Evolutionary conservation across 768 basidiomycete species (phyloP).

Genomic region (Suillus weaverae): DNA sequence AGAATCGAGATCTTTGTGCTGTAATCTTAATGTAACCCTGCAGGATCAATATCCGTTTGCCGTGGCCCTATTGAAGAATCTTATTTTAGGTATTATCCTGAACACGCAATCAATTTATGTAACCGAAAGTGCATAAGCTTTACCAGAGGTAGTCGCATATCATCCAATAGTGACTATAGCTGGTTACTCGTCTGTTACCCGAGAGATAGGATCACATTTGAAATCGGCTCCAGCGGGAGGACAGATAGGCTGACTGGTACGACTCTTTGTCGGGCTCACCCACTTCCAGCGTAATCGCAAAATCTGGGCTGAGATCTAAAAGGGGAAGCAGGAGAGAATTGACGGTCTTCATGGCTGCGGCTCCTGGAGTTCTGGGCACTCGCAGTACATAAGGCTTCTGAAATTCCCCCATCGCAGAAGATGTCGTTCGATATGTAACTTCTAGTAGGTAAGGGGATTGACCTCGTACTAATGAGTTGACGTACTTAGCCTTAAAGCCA

Average conservation of each 20-base stretch:
- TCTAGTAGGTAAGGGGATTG: neutral
- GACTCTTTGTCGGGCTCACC: neutral
- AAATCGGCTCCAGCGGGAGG: neutral
- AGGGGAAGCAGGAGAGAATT: neutral
- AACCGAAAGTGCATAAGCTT: neutral
- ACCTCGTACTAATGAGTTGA: neutral
- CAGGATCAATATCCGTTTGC: neutral
- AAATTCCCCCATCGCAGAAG: neutral
- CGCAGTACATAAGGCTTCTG: neutral
- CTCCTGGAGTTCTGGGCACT: neutral
- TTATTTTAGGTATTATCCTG: neutral
- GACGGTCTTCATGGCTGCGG: neutral
- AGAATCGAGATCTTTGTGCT: neutral
- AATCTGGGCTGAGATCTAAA: slow-evolving; percentile 7
- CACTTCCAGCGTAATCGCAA: neutral
- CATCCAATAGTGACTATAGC: neutral
- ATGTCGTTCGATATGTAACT: slow-evolving; percentile 4
- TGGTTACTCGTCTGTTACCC: neutral
- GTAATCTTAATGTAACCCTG: neutral
- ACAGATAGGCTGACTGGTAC: neutral
- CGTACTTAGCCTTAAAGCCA: neutral
- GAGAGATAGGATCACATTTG: slow-evolving; percentile 3
- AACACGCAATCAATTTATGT: slow-evolving; percentile 1
- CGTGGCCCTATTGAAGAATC: neutral
- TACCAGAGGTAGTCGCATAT: neutral